phyloP scores from a whole-genome alignment of 805 yeast genomes.

The Ogataea kodamae region DNA sequence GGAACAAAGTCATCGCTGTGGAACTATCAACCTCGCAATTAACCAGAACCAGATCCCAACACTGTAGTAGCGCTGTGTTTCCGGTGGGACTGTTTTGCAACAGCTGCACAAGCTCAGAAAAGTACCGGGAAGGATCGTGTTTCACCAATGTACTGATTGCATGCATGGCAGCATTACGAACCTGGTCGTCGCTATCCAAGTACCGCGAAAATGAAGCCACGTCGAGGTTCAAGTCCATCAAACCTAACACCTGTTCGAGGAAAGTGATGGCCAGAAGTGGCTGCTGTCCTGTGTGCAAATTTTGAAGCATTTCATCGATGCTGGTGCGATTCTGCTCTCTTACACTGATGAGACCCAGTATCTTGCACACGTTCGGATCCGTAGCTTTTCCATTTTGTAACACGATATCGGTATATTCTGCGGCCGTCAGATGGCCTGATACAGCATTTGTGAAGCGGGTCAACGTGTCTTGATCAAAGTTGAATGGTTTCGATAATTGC shows the following conservation, averaged over 20 bases:
- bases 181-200: conserved; percentile 32
- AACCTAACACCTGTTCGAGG: conserved; percentile 48
- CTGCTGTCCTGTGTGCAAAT: conserved; percentile 21
- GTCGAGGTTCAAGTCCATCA: conserved; percentile 31
- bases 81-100: conserved; percentile 6
- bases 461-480: conserved; percentile 21
- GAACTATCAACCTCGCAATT: conserved; percentile 4
- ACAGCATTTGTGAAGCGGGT: conserved; percentile 19
- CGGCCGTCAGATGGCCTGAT: conserved; percentile 10
- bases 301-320: conserved; percentile 18
- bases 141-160: conserved; percentile 50
- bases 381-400: conserved; percentile 19
- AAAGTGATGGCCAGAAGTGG: conserved; percentile 36
- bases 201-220: conserved; percentile 36
- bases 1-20: conserved; percentile 11
- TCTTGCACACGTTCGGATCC: conserved; percentile 26
- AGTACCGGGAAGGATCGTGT: conserved; percentile 35
- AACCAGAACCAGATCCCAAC: conserved; percentile 12
- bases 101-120: conserved; percentile 37
- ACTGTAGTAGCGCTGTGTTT: conserved; percentile 8
- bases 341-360: conserved; percentile 35
- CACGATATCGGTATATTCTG: conserved; percentile 15
- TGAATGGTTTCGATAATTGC: conserved; percentile 14
- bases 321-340: conserved; percentile 32
- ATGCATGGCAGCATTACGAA: conserved; percentile 47